Percentiles rank a stretch among this genome's conserved stretches.
These are phyloP conservation scores for Puya raimondii DNA, from an alignment of 176 grass and related monocot genomes.

Conservation along the genomic window DNA sequence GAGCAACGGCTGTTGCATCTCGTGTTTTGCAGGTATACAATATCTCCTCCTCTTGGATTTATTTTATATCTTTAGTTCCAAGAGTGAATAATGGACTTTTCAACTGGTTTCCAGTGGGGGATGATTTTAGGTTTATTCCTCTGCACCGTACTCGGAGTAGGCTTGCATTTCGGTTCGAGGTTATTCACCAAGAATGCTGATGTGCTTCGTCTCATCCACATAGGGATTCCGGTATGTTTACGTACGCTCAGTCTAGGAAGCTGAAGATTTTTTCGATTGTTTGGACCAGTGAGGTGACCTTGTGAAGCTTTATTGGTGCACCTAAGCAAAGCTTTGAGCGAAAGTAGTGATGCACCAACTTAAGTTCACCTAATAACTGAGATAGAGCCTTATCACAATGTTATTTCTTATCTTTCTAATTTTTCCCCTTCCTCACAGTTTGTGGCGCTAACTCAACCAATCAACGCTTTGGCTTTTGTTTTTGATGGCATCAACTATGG, in stretches of 20 bases:
- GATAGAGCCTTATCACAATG: not conserved
- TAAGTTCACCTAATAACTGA: not conserved
- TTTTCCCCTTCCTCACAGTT: conserved; percentile 38
- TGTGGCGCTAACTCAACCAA: conserved; percentile 64
- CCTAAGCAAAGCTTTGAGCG: not conserved
- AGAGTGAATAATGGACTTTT: not conserved
- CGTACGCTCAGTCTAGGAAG: not conserved
- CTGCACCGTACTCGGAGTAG: conserved; percentile 50
- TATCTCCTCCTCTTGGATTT: not conserved
- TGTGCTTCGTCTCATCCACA: conserved; percentile 53
- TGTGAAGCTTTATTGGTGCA: not conserved
- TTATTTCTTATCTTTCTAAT: conserved; percentile 6
- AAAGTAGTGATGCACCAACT: not conserved
- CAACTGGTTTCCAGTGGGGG: conserved; percentile 39
- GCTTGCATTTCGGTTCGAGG: conserved; percentile 46
- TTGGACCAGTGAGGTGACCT: not conserved
- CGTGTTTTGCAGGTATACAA: conserved; percentile 61
- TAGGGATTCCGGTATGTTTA: conserved; percentile 63
- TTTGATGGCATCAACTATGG: conserved; percentile 94
- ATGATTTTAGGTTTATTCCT: conserved; percentile 56
- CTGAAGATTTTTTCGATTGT: not conserved
- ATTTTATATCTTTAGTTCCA: not conserved
- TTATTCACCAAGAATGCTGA: conserved; percentile 56
- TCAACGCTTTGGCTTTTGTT: conserved; percentile 83
- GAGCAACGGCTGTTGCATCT: conserved; percentile 44